Base-by-base conservation (phyloP, 805 yeast genomes). In the Yamadazyma insecticola region DNA sequence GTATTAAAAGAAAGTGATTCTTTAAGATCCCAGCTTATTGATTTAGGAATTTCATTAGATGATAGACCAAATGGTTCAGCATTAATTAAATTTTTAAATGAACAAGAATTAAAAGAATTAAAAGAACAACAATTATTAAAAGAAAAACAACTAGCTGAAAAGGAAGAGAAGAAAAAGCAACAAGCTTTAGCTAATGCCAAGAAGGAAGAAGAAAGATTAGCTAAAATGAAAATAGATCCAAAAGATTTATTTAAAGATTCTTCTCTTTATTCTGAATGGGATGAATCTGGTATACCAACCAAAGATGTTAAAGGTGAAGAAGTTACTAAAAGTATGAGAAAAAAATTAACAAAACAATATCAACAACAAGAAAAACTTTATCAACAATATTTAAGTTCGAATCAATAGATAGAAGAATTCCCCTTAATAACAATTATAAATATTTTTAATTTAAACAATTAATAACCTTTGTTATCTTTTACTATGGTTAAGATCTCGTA, bases 31-130 rank as follows among this genome's bases (percentile, higher is more conserved):
- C 92, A 82, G 22, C 61, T 92, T 44, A 62, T 87, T 37, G 70
- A 76, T 16, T 62, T 88, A 39, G 92, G 94, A 17, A 81, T 92
- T 24, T 77, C 94, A 1, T 65, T 92, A 33, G 97, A 90, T 53
- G 98, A 92, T 58, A 77, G 97, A 48, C 69, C 78, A 5, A 81
- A 72, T 37, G 88, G 81, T 3, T 71, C 78, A n/a, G 89, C 97
- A 0, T 70, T 92, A 38, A 72, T 92, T 26, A 92, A 92, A 57
- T 82, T 90, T 46, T 65, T 92, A 41, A 78, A 74, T 32, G 74
- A 64, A 6, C 70, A 67, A 19, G 97, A 90, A 53, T 76, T 74
- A 52, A 67, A 63, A 22, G 90, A 81, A 37, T 65, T 85, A 25
- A 47, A 82, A 10, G 44, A 51, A 20, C 80, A 74, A 48, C 82